Conservation (phyloP, 306 rosid species). For the Cucurbita pepo region DNA sequence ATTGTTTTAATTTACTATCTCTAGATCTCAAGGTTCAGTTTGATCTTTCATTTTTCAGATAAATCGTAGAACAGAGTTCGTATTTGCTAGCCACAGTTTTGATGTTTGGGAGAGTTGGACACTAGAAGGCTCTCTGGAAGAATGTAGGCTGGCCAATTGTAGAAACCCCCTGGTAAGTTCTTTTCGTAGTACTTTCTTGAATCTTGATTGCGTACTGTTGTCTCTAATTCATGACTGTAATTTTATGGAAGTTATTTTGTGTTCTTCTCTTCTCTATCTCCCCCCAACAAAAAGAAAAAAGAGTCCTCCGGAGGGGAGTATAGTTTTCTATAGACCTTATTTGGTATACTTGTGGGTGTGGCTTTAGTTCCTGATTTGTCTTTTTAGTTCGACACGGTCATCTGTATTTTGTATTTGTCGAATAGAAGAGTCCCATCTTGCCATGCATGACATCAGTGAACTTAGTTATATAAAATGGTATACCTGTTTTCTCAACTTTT, state of each 20-base stretch:
- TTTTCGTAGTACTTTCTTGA: not conserved
- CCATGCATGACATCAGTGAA: not conserved
- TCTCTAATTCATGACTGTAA: not conserved
- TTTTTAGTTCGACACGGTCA: not conserved
- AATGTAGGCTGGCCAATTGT: slow-evolving; percentile 83
- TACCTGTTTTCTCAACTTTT: not conserved
- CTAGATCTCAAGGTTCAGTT: not conserved
- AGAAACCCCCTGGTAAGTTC: slow-evolving; percentile 65
- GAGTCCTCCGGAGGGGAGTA: not conserved
- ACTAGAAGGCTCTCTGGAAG: slow-evolving; percentile 70
- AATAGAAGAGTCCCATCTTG: not conserved
- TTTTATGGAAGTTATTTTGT: not conserved
- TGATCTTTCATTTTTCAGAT: slow-evolving; percentile 36
- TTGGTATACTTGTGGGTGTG: not conserved
- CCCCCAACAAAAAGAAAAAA: not conserved
- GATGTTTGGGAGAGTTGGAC: slow-evolving; percentile 98
- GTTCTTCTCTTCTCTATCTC: not conserved
- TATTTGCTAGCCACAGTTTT: slow-evolving; percentile 96
- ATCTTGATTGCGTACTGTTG: slow-evolving; percentile 1
- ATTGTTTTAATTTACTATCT: not conserved
- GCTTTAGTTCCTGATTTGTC: not conserved
- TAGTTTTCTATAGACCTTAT: not conserved
- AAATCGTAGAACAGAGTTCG: slow-evolving; percentile 84
- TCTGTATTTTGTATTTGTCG: not conserved
- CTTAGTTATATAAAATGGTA: not conserved